Conservation (phyloP, 768 basidiomycete genomes). For the Mycena kentingensis region DNA sequence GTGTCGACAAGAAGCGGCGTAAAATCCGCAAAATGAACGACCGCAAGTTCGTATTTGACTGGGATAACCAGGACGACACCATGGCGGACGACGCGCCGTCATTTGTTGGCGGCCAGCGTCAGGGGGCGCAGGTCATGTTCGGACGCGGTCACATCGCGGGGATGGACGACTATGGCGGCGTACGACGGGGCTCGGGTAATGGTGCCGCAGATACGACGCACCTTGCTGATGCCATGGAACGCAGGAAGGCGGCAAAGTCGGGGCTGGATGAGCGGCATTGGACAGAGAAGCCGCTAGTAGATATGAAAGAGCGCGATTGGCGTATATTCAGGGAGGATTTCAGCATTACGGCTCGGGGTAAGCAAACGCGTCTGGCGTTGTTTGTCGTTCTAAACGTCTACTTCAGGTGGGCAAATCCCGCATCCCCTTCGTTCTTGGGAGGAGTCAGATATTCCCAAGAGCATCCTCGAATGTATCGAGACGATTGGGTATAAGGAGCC, state of each 20-base stretch:
- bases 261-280: constrained; percentile 95
- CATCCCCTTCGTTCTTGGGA: constrained; percentile 91
- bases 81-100: constrained; percentile 75
- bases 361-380: constrained; percentile 21
- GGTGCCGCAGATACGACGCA: constrained; percentile 42
- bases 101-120: constrained; percentile 68
- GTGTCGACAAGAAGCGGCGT: constrained; percentile 91
- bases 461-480: constrained; percentile 83
- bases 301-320: constrained; percentile 99
- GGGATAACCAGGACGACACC: constrained; percentile 97
- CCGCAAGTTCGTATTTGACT: constrained; percentile 98
- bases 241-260: constrained; percentile 75
- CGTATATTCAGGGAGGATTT: constrained; percentile 99
- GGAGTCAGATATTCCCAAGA: constrained; percentile 80
- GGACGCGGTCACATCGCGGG: constrained; percentile 82
- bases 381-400: constrained; percentile 4
- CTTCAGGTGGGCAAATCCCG: constrained; percentile 89
- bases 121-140: constrained; percentile 88
- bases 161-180: constrained; percentile 76
- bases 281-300: constrained; percentile 88
- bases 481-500: constrained; percentile 96
- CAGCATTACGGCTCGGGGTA: constrained; percentile 90
- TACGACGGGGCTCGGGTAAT: constrained; percentile 36
- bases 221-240: constrained; percentile 80
- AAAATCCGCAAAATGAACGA: constrained; percentile 95